Evolutionary conservation across 352 stramenopile genomes (phyloP).

Genomic region (Halophytophthora batemanensis): DNA sequence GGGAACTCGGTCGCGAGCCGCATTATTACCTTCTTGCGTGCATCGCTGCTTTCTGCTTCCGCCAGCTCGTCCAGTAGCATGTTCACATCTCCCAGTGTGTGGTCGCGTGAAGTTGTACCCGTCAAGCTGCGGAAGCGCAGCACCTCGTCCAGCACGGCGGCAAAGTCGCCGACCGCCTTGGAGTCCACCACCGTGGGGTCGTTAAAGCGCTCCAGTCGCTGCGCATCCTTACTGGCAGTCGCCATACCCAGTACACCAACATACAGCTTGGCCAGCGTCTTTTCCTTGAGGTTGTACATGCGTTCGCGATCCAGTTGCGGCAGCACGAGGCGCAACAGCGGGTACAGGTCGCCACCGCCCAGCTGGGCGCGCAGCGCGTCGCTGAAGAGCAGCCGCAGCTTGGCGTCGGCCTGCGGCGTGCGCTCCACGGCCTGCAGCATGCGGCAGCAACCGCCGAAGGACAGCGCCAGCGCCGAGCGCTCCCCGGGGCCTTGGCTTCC

Average conservation of each 20-base stretch:
- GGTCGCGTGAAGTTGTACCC: conserved; percentile 32
- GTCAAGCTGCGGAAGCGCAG: conserved; percentile 60
- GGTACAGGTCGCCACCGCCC: conserved; percentile 58
- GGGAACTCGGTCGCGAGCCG: conserved; percentile 71
- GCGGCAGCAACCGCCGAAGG: conserved; percentile 69
- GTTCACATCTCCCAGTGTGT: conserved; percentile 67
- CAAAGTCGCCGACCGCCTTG: conserved; percentile 83
- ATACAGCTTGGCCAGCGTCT: conserved; percentile 82
- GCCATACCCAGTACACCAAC: conserved; percentile 71
- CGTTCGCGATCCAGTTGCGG: conserved; percentile 81
- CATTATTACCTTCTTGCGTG: conserved; percentile 65
- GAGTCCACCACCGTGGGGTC: conserved; percentile 78
- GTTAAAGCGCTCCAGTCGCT: conserved; percentile 81
- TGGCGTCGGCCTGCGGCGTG: conserved; percentile 71
- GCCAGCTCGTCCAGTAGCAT: conserved; percentile 56
- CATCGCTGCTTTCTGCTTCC: conserved; percentile 34
- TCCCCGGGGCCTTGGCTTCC: too few relatives aligned
- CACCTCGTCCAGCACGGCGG: conserved; percentile 69
- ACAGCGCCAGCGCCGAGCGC: conserved; percentile 36
- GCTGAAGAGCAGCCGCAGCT: conserved; percentile 78
- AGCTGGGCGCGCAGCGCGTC: conserved; percentile 51
- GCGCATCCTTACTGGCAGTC: conserved; percentile 56
- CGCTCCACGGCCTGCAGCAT: conserved; percentile 69
- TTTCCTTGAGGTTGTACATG: conserved; percentile 87
- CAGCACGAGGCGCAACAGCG: conserved; percentile 68